Conservation (phyloP, 202 grass and related monocot species). For the Tripidium arundinaceum region DNA sequence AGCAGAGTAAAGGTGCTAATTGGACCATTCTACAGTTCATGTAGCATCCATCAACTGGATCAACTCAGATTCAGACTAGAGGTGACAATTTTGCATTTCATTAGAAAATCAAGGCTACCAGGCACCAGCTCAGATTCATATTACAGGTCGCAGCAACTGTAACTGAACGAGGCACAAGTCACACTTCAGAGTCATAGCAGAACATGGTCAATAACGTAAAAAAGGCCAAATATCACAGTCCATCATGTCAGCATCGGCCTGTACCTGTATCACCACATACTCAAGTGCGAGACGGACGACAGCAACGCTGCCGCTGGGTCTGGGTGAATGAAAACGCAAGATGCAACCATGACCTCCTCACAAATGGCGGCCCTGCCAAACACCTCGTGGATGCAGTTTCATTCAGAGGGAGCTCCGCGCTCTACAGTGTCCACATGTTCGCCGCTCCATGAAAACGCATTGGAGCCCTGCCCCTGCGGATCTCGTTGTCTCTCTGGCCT, state of each 20-base stretch:
- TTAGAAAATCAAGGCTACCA: neutral
- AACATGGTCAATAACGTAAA: neutral
- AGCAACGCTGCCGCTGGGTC: neutral
- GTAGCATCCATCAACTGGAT: neutral
- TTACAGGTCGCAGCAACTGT: neutral
- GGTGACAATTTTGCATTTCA: neutral
- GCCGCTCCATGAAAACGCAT: neutral
- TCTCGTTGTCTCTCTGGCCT: neutral
- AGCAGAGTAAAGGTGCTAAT: conserved; percentile 18
- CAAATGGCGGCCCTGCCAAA: conserved; percentile 12
- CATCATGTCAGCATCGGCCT: neutral
- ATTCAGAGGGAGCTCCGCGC: neutral
- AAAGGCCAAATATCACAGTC: neutral
- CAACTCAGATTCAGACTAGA: neutral
- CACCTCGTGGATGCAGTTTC: neutral
- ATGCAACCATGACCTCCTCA: neutral
- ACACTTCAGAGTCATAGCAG: neutral
- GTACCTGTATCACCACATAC: neutral
- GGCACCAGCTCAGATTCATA: neutral
- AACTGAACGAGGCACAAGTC: neutral
- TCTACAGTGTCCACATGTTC: neutral
- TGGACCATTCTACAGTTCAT: conserved; percentile 17
- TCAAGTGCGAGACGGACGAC: neutral
- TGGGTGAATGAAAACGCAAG: neutral
- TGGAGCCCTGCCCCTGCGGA: neutral